phyloP scores from a whole-genome alignment of 495 filamentous ascomycete species.

The Penicillium steckii region DNA sequence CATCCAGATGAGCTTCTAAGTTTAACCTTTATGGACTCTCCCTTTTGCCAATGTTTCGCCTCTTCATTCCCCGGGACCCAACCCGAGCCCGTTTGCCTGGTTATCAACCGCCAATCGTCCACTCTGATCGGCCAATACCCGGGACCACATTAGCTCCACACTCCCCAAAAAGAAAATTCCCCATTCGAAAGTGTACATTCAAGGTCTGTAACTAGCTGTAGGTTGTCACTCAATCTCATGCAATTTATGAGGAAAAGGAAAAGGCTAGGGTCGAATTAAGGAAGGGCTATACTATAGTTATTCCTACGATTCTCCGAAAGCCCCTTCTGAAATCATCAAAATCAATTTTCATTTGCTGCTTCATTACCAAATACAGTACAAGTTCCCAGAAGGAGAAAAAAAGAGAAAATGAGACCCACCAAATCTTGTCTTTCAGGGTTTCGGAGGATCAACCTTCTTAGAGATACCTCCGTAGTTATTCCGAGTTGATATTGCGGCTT shows the following conservation, averaged over 20 bases:
- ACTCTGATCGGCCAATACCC: constrained; percentile 16
- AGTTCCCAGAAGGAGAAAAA: not conserved
- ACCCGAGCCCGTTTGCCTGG: constrained; percentile 9
- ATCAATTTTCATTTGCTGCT: too few relatives aligned
- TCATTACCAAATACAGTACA: too few relatives aligned
- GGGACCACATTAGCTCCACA: not conserved
- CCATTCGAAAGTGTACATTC: not conserved
- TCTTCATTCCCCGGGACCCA: not conserved
- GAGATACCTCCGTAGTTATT: constrained; percentile 13
- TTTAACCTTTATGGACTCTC: constrained; percentile 1
- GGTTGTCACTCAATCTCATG: too few relatives aligned
- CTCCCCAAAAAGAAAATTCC: not conserved
- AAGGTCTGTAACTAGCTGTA: too few relatives aligned
- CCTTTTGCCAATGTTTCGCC: not conserved
- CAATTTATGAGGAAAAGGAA: not conserved
- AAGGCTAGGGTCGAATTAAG: too few relatives aligned
- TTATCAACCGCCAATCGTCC: not conserved
- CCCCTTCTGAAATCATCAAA: not conserved
- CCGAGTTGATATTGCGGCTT: constrained; percentile 6
- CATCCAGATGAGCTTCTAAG: not conserved
- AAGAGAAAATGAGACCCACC: constrained; percentile 9
- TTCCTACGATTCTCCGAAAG: not conserved
- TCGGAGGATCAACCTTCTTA: constrained; percentile 24
- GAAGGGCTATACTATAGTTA: too few relatives aligned
- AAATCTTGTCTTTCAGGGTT: constrained; percentile 9